These are phyloP conservation scores for Podosphaera leucotricha DNA, from an alignment of 2,329 filamentous ascomycete species.

Conservation along the genomic window DNA sequence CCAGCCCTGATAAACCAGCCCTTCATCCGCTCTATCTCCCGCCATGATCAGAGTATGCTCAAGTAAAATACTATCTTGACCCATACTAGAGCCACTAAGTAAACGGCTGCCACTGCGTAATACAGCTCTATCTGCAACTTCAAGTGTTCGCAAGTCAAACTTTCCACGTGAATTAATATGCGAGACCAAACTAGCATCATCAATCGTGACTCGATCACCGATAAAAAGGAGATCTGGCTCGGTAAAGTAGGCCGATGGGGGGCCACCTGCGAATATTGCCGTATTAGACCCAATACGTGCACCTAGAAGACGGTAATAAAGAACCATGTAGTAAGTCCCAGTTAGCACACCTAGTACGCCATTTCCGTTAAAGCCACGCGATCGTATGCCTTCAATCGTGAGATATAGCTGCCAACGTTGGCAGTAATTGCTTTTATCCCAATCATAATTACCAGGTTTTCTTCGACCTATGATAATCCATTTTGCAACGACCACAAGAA, in stretches of 20 bases:
- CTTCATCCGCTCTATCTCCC: slow-evolving; percentile 28
- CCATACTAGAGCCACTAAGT: slow-evolving; percentile 26
- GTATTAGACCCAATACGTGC: slow-evolving; percentile 30
- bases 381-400: slow-evolving; percentile 25
- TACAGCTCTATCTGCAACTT: slow-evolving; percentile 19
- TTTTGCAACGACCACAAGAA: slow-evolving; percentile 22
- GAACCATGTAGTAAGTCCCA: slow-evolving; percentile 26
- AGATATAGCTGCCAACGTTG: slow-evolving; percentile 34
- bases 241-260: slow-evolving; percentile 28
- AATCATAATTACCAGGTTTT: slow-evolving; percentile 28
- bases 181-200: slow-evolving; percentile 30
- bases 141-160: slow-evolving; percentile 30
- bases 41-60: slow-evolving; percentile 34
- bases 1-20: slow-evolving; percentile 30
- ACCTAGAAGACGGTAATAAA: slow-evolving; percentile 30
- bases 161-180: slow-evolving; percentile 33
- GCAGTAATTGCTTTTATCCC: slow-evolving; percentile 32
- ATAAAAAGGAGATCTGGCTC: slow-evolving; percentile 31
- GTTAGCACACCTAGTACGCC: slow-evolving; percentile 29
- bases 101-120: slow-evolving; percentile 27
- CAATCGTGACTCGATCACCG: slow-evolving; percentile 27
- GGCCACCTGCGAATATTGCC: slow-evolving; percentile 28
- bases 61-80: slow-evolving; percentile 20
- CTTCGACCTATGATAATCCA: slow-evolving; percentile 28
- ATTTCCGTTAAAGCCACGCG: slow-evolving; percentile 24